Percentiles rank a stretch among this genome's conserved stretches.
These are phyloP conservation scores for Flaveria brownii DNA, from an alignment of 129 eudicot genomes.

Conservation along the genomic window DNA sequence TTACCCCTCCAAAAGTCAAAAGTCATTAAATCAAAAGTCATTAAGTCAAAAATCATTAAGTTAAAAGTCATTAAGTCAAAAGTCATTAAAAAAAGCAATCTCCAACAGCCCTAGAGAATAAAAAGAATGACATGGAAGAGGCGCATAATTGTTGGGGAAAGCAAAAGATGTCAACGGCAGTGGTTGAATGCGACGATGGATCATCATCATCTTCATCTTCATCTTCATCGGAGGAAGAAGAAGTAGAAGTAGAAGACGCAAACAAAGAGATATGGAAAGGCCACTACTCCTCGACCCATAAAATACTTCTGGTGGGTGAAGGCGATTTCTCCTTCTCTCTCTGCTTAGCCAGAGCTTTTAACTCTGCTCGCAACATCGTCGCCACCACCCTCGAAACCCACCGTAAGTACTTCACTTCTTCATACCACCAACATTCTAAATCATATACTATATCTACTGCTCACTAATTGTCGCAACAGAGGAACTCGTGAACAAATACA, in stretches of 20 bases:
- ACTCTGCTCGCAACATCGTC: slow-evolving; percentile 48
- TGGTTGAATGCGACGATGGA: background rate
- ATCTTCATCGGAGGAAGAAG: background rate
- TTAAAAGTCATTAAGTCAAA: too few relatives aligned
- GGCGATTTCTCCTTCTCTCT: slow-evolving; percentile 70
- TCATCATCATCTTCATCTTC: slow-evolving; percentile 20
- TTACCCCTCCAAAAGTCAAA: too few relatives aligned
- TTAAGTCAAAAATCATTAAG: too few relatives aligned
- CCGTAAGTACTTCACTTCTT: background rate
- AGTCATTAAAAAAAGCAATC: too few relatives aligned
- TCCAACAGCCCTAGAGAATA: too few relatives aligned
- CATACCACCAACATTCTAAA: too few relatives aligned
- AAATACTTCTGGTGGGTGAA: slow-evolving; percentile 58
- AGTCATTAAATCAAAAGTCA: too few relatives aligned
- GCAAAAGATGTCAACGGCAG: slow-evolving; percentile 21
- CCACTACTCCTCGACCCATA: slow-evolving; percentile 47
- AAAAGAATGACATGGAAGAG: background rate
- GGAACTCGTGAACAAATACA: slow-evolving; percentile 38
- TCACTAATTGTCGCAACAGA: slow-evolving; percentile 18
- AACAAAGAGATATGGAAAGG: slow-evolving; percentile 37
- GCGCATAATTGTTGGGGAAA: slow-evolving; percentile 14
- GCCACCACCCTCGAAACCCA: slow-evolving; percentile 49
- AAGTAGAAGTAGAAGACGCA: slow-evolving; percentile 11
- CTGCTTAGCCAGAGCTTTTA: slow-evolving; percentile 50
- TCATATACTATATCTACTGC: background rate